These are phyloP conservation scores for Coemansia sp. DNA, from an alignment of 192 early-diverging fungal genomes.

Conservation along the genomic window DNA sequence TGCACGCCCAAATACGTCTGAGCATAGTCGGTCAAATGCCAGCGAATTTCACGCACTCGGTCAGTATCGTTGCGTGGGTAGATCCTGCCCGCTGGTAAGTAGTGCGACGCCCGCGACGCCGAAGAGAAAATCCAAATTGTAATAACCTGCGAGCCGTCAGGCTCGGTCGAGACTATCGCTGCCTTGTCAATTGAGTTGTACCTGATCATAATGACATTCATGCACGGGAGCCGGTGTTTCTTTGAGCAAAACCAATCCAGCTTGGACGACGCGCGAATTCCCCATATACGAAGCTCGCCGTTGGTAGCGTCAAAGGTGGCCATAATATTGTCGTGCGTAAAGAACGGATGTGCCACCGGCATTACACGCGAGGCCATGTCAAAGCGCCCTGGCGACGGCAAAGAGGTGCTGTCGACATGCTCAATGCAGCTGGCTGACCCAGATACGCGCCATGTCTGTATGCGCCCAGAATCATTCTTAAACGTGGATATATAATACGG, in stretches of 20 bases:
- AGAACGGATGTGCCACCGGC: conserved; percentile 45
- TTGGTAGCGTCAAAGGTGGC: conserved; percentile 40
- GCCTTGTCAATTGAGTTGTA: conserved; percentile 56
- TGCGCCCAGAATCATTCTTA: conserved; percentile 6
- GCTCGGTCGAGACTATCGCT: conserved; percentile 41
- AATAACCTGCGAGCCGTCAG: conserved; percentile 28
- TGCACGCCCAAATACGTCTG: conserved; percentile 49
- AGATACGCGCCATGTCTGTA: conserved; percentile 39
- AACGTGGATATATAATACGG: conserved; percentile 45
- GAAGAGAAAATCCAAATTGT: conserved; percentile 52
- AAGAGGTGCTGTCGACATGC: conserved; percentile 12
- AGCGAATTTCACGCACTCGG: conserved; percentile 45
- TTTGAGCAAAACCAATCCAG: conserved; percentile 49
- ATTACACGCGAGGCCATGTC: conserved; percentile 48
- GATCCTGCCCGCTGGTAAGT: conserved; percentile 49
- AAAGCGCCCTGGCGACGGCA: conserved; percentile 14
- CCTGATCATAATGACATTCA: conserved; percentile 48
- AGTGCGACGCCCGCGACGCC: conserved; percentile 49
- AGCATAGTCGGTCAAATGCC: conserved; percentile 50
- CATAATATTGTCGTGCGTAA: conserved; percentile 49
- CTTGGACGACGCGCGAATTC: conserved; percentile 23
- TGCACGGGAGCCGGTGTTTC: conserved; percentile 41
- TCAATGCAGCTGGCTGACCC: conserved; percentile 3
- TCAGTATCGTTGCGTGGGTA: conserved; percentile 28
- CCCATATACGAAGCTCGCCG: conserved; percentile 47